These are phyloP conservation scores for Zychaea mexicana DNA, from an alignment of 371 early-diverging fungal species.

Conservation along the genomic window DNA sequence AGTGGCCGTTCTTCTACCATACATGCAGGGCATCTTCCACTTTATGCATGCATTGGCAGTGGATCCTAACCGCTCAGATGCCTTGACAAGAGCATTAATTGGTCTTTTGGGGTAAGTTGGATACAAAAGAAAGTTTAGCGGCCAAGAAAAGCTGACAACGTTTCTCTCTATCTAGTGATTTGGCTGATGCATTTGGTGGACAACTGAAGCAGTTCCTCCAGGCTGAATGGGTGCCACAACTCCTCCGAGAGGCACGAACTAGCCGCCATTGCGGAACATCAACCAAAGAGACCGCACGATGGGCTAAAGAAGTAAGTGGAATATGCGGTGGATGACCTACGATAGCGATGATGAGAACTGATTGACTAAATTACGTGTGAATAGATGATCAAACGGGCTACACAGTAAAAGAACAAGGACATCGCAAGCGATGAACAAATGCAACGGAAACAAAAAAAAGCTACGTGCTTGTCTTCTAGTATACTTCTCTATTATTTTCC, in stretches of 20 bases:
- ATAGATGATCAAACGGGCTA: constrained; percentile 20
- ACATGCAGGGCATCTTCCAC: constrained; percentile 70
- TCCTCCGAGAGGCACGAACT: constrained; percentile 77
- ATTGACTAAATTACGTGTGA: background rate
- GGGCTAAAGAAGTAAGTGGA: constrained; percentile 67
- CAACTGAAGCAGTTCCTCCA: constrained; percentile 65
- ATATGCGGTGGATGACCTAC: background rate
- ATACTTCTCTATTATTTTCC: background rate
- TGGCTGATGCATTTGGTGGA: constrained; percentile 80
- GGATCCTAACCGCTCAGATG: constrained; percentile 65
- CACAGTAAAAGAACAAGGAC: constrained; percentile 9
- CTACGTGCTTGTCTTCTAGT: background rate
- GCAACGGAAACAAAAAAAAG: background rate
- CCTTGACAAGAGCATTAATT: constrained; percentile 71
- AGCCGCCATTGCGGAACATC: constrained; percentile 58
- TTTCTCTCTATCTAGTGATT: constrained; percentile 55
- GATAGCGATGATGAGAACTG: background rate
- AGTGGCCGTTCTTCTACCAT: constrained; percentile 64
- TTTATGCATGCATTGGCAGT: constrained; percentile 70
- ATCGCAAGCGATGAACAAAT: background rate
- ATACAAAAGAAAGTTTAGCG: background rate
- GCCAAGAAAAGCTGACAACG: background rate
- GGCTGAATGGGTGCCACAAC: constrained; percentile 63
- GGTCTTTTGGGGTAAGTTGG: constrained; percentile 77
- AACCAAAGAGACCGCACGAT: constrained; percentile 81